Conservation (phyloP, 257 asterid genomes). For the Jaltomata sinuosa region DNA sequence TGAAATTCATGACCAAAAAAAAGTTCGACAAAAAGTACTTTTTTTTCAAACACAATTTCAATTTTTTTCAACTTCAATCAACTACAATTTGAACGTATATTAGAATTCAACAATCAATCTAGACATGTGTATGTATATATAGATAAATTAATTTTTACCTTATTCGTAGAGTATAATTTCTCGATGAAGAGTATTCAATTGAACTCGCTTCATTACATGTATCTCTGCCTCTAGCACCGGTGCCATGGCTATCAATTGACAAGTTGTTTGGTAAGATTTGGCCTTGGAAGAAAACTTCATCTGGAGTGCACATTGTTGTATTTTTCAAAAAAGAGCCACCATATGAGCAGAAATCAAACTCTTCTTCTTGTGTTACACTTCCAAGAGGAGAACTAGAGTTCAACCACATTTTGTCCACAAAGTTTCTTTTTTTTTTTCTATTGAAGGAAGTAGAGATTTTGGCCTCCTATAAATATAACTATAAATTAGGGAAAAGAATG, state of each 20-base stretch:
- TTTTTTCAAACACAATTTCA: too few relatives aligned
- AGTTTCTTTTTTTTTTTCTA: not conserved
- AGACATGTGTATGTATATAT: too few relatives aligned
- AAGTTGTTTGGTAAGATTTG: constrained; percentile 53
- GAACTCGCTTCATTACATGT: not conserved
- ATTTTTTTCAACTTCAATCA: too few relatives aligned
- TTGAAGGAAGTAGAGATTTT: not conserved
- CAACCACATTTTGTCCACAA: not conserved
- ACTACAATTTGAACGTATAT: not conserved
- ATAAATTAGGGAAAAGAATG: not conserved
- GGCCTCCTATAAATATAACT: not conserved
- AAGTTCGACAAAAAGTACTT: too few relatives aligned
- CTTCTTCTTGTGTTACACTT: constrained; percentile 23
- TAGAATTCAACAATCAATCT: not conserved
- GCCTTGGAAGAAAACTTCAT: constrained; percentile 68
- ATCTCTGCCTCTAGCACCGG: not conserved
- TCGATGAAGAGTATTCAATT: not conserved
- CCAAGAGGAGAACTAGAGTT: not conserved
- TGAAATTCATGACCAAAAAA: too few relatives aligned
- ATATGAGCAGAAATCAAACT: constrained; percentile 46
- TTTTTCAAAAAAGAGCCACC: constrained; percentile 1
- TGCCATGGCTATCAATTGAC: not conserved
- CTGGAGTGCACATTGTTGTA: constrained; percentile 65
- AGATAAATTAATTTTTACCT: not conserved
- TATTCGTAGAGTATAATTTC: not conserved